Percentiles rank a stretch among this genome's conserved stretches.
Conservation (phyloP, 495 filamentous ascomycete species). For the Aspergillus egyptiacus region DNA sequence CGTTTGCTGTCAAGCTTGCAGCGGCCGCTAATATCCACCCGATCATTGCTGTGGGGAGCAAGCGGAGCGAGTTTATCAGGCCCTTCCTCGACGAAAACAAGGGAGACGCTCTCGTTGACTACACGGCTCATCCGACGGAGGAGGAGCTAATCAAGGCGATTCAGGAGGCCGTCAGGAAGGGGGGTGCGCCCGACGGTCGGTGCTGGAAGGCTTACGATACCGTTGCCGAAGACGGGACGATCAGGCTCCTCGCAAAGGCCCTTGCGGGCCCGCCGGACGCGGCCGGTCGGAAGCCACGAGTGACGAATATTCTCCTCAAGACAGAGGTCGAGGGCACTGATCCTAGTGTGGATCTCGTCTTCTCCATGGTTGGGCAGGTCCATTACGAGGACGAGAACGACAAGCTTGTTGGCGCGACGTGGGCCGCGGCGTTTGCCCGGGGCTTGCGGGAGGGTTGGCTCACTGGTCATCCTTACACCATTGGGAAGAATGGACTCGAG, state of each 20-base stretch:
- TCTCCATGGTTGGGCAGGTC: background rate
- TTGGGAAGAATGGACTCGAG: conserved; percentile 49
- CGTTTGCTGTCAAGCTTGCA: conserved; percentile 56
- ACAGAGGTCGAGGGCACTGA: too few species aligned
- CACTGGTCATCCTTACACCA: conserved; percentile 47
- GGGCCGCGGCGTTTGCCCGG: conserved; percentile 40
- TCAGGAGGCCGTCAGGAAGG: background rate
- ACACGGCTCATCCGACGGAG: conserved; percentile 46
- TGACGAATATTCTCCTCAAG: conserved; percentile 30
- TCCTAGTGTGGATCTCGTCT: too few species aligned
- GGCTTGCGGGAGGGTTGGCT: conserved; percentile 53
- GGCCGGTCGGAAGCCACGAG: too few species aligned
- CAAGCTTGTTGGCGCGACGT: conserved; percentile 49
- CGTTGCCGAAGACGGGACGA: conserved; percentile 1
- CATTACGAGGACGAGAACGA: background rate
- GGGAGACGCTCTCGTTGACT: conserved; percentile 63
- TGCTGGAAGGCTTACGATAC: background rate
- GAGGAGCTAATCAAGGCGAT: background rate
- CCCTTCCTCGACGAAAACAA: conserved; percentile 50
- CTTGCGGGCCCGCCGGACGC: too few species aligned
- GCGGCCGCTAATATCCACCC: conserved; percentile 58
- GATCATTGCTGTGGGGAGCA: conserved; percentile 56
- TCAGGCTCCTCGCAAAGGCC: too few species aligned
- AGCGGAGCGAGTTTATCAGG: conserved; percentile 47
- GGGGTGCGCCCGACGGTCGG: background rate